Percentiles rank a stretch among this genome's conserved stretches.
These are phyloP conservation scores for Globisporangium paroecandrum DNA, from an alignment of 352 stramenopile species.

Conservation along the genomic window DNA sequence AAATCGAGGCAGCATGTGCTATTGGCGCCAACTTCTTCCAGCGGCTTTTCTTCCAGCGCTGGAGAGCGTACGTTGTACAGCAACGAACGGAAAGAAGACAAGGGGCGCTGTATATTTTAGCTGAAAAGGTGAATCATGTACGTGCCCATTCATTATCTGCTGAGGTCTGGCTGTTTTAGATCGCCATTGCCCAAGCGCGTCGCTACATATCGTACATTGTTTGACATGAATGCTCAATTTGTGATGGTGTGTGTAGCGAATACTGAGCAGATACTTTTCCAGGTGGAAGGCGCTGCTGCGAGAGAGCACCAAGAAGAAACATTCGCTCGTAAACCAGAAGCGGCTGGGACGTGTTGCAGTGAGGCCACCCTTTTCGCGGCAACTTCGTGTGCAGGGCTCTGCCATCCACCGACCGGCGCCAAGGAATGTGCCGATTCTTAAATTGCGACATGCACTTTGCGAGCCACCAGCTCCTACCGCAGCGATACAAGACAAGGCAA, in stretches of 20 bases:
- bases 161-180: not conserved
- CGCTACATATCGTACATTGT: not conserved
- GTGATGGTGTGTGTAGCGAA: not conserved
- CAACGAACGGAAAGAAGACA: not conserved
- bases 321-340: not conserved
- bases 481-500: not conserved
- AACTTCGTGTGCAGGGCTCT: slow-evolving; percentile 9
- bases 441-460: not conserved
- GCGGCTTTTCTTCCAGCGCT: slow-evolving; percentile 19
- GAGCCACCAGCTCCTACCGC: not conserved
- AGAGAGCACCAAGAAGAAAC: not conserved
- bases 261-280: not conserved
- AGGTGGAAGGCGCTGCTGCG: slow-evolving; percentile 1
- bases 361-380: not conserved
- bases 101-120: not conserved
- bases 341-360: not conserved
- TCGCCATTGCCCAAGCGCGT: not conserved
- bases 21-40: slow-evolving; percentile 17
- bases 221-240: not conserved
- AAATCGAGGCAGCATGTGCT: slow-evolving; percentile 15
- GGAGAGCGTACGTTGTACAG: slow-evolving; percentile 6
- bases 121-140: slow-evolving; percentile 1
- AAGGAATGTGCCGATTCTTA: not conserved
- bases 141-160: not conserved
- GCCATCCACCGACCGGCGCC: not conserved